Base-by-base conservation (phyloP, 441 rosid species). In the Francoa sonchifolia region DNA sequence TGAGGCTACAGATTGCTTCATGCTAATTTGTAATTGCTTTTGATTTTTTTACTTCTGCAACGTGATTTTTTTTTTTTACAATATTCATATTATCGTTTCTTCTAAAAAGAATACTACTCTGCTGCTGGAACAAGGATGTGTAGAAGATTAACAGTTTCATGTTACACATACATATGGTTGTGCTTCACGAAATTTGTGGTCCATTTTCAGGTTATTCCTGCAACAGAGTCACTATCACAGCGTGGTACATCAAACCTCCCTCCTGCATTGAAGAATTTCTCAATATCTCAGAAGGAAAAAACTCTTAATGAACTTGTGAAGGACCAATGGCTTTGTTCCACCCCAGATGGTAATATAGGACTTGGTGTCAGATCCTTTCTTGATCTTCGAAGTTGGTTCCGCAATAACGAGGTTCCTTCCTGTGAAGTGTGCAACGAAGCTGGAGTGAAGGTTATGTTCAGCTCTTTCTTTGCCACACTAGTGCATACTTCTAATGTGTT, bases 371-470 rank as follows among this genome's bases (percentile, higher is more conserved):
- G 80, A 65, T 77, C 97, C 47, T 74, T 69, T 53, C 82, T 84
- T 47, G 95, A 89, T 47, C 67, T 89, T 48, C 78, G 88, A 20
- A 66, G 86, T 48, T 84, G 77, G 83, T 73, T 89, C 59, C 67
- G 71, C 48, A 77, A 48, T 67, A 64, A 71, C 41, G 86, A 72
- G 33, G 65, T 69, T 61, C 79, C 96, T 54, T 60, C 76, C 11
- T 89, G 98, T 40, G 76, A 75, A 65, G 80, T 89, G 30, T 89
- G 98, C 72, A 81, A 79, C 11, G 98, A 85, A 66, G 80, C 89
- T 49, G 94, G 75, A 21, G 48, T 83, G 20, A 88, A 88, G 95
- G 97, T 81, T 39, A 12, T 49, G 42, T 62, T 43, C 10, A 1
- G 19, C 48, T 41, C 2, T 46, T 37, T 17, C 33, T 37, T 42